Conservation (phyloP, 805 yeast species). For the Candida tibetensis region DNA sequence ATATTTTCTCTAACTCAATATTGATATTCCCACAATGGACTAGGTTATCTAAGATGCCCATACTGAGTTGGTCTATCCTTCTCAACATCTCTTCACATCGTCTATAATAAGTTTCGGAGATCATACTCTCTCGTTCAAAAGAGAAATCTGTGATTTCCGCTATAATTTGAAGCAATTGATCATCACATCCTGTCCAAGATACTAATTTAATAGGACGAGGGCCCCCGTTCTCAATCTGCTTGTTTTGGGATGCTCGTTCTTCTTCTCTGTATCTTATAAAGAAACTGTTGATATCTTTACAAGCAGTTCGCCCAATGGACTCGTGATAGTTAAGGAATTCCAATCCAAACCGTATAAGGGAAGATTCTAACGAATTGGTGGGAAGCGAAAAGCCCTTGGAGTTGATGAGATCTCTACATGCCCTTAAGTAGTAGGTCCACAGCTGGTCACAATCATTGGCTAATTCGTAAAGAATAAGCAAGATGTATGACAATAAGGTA, state of each 20-base stretch:
- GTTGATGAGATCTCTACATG: conserved; percentile 18
- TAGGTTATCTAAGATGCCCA: conserved; percentile 13
- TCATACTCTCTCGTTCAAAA: conserved; percentile 19
- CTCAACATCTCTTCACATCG: conserved; percentile 15
- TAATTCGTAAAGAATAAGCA: conserved; percentile 23
- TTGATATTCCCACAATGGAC: conserved; percentile 1
- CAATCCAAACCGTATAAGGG: conserved; percentile 20
- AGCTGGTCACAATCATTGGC: conserved; percentile 24
- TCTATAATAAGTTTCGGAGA: conserved; percentile 14
- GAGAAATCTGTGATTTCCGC: conserved; percentile 34
- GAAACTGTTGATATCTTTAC: conserved; percentile 23
- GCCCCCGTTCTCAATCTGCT: not conserved
- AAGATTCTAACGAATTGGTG: conserved; percentile 15
- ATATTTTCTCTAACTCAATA: not conserved
- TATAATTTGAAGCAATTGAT: conserved; percentile 20
- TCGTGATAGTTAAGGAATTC: conserved; percentile 27
- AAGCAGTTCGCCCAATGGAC: conserved; percentile 28
- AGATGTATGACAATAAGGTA: conserved; percentile 18
- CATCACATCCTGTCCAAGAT: conserved; percentile 35
- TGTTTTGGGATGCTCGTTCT: not conserved
- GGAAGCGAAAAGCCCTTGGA: conserved; percentile 17
- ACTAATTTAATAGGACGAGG: conserved; percentile 11
- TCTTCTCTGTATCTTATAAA: conserved; percentile 17
- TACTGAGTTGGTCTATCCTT: conserved; percentile 13
- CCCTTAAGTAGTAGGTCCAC: conserved; percentile 20